Percentiles rank a stretch among this genome's conserved stretches.
Conservation (phyloP, 2,329 filamentous ascomycete genomes). For the Penicillium sp. region DNA sequence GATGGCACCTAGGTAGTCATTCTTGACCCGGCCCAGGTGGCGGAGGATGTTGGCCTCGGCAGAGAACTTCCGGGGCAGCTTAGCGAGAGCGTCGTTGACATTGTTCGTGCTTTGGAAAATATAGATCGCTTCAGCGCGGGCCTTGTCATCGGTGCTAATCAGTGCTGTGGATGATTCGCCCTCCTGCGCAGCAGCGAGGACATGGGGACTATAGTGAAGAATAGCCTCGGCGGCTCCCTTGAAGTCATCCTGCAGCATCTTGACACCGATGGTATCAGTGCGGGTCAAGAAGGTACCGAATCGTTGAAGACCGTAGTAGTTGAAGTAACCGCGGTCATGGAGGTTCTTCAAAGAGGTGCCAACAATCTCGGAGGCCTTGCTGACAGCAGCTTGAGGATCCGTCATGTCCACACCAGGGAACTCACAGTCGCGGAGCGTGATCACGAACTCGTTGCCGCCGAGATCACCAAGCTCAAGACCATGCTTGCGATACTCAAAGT, state of each 20-base stretch:
- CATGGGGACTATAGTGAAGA: slow-evolving; percentile 71
- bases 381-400: slow-evolving; percentile 55
- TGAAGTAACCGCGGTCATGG: slow-evolving; percentile 81
- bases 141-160: slow-evolving; percentile 75
- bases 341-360: slow-evolving; percentile 69
- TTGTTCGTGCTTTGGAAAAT: slow-evolving; percentile 70
- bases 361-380: slow-evolving; percentile 54
- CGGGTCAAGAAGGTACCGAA: slow-evolving; percentile 88
- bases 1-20: slow-evolving; percentile 82
- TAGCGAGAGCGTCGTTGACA: slow-evolving; percentile 64
- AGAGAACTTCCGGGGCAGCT: slow-evolving; percentile 79
- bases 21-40: slow-evolving; percentile 65
- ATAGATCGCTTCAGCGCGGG: slow-evolving; percentile 78
- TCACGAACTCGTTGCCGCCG: slow-evolving; percentile 87
- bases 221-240: slow-evolving; percentile 80
- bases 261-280: slow-evolving; percentile 82
- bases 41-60: slow-evolving; percentile 81
- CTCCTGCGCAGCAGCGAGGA: slow-evolving; percentile 63
- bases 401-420: slow-evolving; percentile 57
- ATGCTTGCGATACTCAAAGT: slow-evolving; percentile 76
- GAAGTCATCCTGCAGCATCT: slow-evolving; percentile 82
- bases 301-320: slow-evolving; percentile 97
- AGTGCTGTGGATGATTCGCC: slow-evolving; percentile 50
- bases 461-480: slow-evolving; percentile 83
- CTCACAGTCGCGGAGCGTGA: slow-evolving; percentile 84